phyloP scores from a whole-genome alignment of 2,329 filamentous ascomycete genomes.

The Exophiala dermatitidis region DNA sequence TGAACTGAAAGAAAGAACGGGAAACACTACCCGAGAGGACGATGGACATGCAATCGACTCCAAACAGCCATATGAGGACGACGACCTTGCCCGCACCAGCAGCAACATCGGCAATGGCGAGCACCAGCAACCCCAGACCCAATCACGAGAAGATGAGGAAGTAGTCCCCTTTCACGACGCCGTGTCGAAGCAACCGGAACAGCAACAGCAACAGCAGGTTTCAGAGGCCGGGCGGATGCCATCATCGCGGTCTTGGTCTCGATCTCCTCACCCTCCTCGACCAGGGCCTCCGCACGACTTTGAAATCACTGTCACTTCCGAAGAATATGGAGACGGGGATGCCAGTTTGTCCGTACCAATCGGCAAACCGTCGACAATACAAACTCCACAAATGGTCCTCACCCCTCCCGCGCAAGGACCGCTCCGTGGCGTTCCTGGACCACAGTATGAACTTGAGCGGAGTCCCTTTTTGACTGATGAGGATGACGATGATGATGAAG shows the following conservation, averaged over 20 bases:
- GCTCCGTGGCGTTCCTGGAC: conserved; percentile 21
- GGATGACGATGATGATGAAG: conserved; percentile 7
- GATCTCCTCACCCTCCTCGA: not conserved
- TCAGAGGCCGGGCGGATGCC: not conserved
- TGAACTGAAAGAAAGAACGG: not conserved
- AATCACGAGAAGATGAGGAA: not conserved
- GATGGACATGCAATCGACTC: too few species aligned
- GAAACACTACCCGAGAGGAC: too few species aligned
- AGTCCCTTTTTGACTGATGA: conserved; percentile 27
- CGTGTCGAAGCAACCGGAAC: conserved; percentile 5
- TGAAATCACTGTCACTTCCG: not conserved
- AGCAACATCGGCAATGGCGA: not conserved
- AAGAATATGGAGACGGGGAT: not conserved
- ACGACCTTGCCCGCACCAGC: not conserved
- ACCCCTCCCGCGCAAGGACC: conserved; percentile 24
- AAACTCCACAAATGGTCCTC: conserved; percentile 15
- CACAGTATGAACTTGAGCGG: conserved; percentile 21
- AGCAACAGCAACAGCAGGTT: too few species aligned
- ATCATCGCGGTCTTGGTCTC: not conserved
- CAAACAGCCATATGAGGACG: too few species aligned
- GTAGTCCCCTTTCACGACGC: conserved; percentile 13
- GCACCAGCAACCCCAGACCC: not conserved
- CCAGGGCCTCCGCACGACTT: not conserved
- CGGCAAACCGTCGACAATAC: not conserved
- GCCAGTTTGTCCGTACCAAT: not conserved